Evolutionary conservation across 2,329 filamentous ascomycete genomes (phyloP), one percentile per base, ranked within the genome.

Genomic region (Aspergillus sp.): DNA sequence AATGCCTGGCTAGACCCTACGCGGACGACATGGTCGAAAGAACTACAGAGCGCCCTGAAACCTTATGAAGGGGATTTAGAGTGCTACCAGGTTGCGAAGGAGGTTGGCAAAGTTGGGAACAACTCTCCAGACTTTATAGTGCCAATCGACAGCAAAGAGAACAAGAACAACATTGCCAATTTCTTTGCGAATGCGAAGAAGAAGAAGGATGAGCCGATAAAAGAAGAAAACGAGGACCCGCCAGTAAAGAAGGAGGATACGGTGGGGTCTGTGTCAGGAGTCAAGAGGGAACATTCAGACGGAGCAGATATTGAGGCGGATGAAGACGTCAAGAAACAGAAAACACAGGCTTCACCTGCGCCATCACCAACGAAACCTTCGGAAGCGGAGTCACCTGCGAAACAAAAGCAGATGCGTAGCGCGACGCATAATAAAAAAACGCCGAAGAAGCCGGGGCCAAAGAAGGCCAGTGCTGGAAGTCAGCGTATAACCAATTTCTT

Each of bases 31-130:
- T 98, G 95, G 93, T 88, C 84, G 3, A 82, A 81, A 52, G 89
- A 95, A 55, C 78, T 98, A 27, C 92, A 97, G 71, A 80, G 80
- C 0, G 77, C 96, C 1, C 78, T 98, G n/a, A 88, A 85, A 68
- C 93, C 95, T 0, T 96, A 87, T 63, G 76, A 84, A 5, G 90
- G 90, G 4, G 88, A 90, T 55, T 78, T 99, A 8, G 91, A 96
- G 55, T 87, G 90, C 53, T 97, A 96, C 70, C 87, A 89, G 0
- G 95, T 99, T 2, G 87, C 83, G 66, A 90, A 91, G 71, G 93
- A 95, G 4, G 93, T 98, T 0, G 93, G 93, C 0, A 98, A 96
- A 76, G 93, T 96, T 0, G 93, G 93, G 6, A 96, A 96, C 66
- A 90, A 96, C 72, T 96, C 90, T 19, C 87, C 91, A 0, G 84